Base-by-base conservation (phyloP, 495 filamentous ascomycete genomes). In the Hyaloscypha variabilis region DNA sequence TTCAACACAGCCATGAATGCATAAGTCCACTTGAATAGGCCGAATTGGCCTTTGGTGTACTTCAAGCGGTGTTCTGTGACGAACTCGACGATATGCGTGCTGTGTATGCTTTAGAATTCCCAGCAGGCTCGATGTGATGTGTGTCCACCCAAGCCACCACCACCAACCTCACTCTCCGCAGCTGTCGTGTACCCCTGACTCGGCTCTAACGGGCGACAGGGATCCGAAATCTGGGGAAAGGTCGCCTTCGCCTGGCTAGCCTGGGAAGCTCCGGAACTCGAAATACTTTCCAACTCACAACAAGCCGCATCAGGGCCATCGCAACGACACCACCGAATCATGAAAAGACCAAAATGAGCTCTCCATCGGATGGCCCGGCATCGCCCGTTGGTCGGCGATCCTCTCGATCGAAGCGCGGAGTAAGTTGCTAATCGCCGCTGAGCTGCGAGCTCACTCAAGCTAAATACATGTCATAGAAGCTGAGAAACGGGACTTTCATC, bases 401-500 rank as follows among this genome's bases (percentile, higher is more conserved):
- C 14, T 26, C 39, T 62, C 68, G 71, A 39, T 62, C 63, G 11
- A 70, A 67, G 42, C 70, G 67, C 23, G 67, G 64, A 26, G 70
- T 72, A 67, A 65, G 70, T 63, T 36, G 34, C 46, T 46, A 13
- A n/a, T 28, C 58, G 34, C 31, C 34, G 17, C 2, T 3, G 19
- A 64, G 11, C n/a, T 34, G 10, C 0, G 23, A 51, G n/a, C 5
- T 30, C 29, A 25, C 39, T n/a, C 13, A 25, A 50, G 49, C 58
- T 65, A 21, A 46, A 64, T 36, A 64, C 29, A 51, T 59, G 53
- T 19, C n/a, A 42, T 50, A 72, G 70, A 69, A 87, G 76, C 79
- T 87, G 31, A 81, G 85, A 39, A 82, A 86, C 76, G 86, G 85
- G 60, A 87, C 85, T 31, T 83, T 85, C 72, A 82, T 89, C 65